Evolutionary conservation across 2,329 filamentous ascomycete species (phyloP), one percentile per base, ranked within the genome.

Genomic region (Diplodia corticola): DNA sequence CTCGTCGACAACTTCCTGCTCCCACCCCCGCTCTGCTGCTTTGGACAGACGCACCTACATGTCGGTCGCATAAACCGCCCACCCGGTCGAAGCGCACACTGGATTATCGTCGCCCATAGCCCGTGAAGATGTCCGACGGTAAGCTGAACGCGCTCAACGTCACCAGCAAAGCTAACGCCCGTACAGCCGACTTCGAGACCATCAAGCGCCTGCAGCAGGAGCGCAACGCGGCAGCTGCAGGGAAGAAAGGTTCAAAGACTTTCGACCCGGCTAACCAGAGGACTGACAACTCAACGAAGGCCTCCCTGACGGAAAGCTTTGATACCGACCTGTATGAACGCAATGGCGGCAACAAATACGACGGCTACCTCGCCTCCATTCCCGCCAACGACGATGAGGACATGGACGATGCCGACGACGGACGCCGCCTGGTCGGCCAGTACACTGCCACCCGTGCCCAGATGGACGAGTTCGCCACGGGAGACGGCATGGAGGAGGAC

Each of bases 401-500:
- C 67, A 92, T 92, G 86, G 91, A 89, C 77, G 90, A 91, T 77
- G 88, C 83, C n/a, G 77, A 82, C 53, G 82, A 77, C 72, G 88
- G 91, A 71, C 87, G 90, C 73, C 88, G 92, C 68, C 84, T 99
- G 68, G 90, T 97, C 37, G 94, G 93, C 69, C 95, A 98, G 79
- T 99, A 99, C 80, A 99, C 95, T 40, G 95, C 95, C 28, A 94
- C 93, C 46, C 90, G 88, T 71, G 89, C 91, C 60, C 92, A 97
- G 80, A 93, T 99, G 75, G 92, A 97, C 76, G 95, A 99, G 80
- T 96, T 97, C 80, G 89, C 94, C 26, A 88, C 87, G 64, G 93
- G 93, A 65, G 93, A 91, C 50, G 92, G 94, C 28, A 94, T 96
- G 76, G 94, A 97, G 80, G 92, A 94, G 67, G 96, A 99, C 74